phyloP scores from a whole-genome alignment of 805 yeast genomes.

The Wickerhamomyces xylosicus region DNA sequence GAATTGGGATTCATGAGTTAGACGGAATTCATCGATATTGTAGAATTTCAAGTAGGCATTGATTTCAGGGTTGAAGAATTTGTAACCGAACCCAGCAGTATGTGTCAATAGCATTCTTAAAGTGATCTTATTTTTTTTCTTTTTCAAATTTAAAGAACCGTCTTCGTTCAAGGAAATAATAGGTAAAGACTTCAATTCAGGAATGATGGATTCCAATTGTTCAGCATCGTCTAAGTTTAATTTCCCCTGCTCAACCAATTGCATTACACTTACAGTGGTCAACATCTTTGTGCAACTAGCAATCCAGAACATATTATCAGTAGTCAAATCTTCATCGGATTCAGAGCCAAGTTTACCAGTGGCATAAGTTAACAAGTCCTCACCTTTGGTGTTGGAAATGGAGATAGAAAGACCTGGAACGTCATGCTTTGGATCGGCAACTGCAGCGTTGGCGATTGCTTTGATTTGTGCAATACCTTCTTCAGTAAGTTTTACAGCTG shows the following conservation, averaged over 20 bases:
- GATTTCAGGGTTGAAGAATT: slow-evolving; percentile 19
- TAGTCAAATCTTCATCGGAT: slow-evolving; percentile 6
- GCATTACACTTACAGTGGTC: slow-evolving; percentile 21
- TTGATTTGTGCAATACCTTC: slow-evolving; percentile 4
- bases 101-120: slow-evolving; percentile 25
- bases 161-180: slow-evolving; percentile 17
- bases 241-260: slow-evolving; percentile 23
- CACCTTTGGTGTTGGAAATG: slow-evolving; percentile 7
- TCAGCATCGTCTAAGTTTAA: slow-evolving; percentile 22
- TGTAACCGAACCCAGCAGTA: slow-evolving; percentile 29
- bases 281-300: slow-evolving; percentile 25
- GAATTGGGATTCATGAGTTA: slow-evolving; percentile 6
- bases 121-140: slow-evolving; percentile 22
- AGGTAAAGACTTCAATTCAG: slow-evolving; percentile 21
- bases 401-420: slow-evolving; percentile 8
- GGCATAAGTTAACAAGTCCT: slow-evolving; percentile 13
- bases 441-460: slow-evolving; percentile 4
- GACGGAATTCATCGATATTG: slow-evolving; percentile 11
- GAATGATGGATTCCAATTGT: slow-evolving; percentile 20
- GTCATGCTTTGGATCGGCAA: slow-evolving; percentile 3
- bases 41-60: slow-evolving; percentile 14
- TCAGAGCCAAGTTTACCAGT: slow-evolving; percentile 13
- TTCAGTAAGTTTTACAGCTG: slow-evolving; percentile 1
- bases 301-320: slow-evolving; percentile 20
- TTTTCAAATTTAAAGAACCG: slow-evolving; percentile 14